Percentiles rank a stretch among this genome's conserved stretches.
Evolutionary conservation across 345 rosid species (phyloP).

Genomic region (Salix udensis): DNA sequence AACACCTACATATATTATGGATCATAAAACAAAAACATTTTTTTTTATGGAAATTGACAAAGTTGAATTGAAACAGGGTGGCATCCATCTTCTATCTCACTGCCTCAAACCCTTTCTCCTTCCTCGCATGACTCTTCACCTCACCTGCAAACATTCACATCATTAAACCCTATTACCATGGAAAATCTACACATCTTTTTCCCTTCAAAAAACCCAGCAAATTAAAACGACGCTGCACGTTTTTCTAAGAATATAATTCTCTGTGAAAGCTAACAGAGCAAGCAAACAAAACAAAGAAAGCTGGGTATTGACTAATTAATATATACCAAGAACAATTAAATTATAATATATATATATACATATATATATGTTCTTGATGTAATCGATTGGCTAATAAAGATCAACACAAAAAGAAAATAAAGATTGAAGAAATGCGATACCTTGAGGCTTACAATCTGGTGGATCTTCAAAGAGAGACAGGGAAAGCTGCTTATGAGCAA

Average conservation of each 20-base stretch:
- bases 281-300: neutral
- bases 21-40: neutral
- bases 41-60: slow-evolving; percentile 11
- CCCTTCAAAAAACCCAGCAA: neutral
- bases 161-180: neutral
- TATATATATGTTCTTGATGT: neutral
- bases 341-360: too few relatives aligned
- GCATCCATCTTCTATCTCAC: slow-evolving; percentile 32
- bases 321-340: neutral
- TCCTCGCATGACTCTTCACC: slow-evolving; percentile 47
- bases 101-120: slow-evolving; percentile 43
- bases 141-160: slow-evolving; percentile 42
- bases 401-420: neutral
- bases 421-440: slow-evolving; percentile 5
- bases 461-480: slow-evolving; percentile 84
- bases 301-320: neutral
- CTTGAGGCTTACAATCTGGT: slow-evolving; percentile 65
- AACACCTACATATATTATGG: slow-evolving; percentile 2
- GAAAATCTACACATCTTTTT: too few relatives aligned
- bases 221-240: neutral
- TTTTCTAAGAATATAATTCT: neutral
- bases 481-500: slow-evolving; percentile 80
- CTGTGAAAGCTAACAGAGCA: neutral
- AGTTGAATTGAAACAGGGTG: slow-evolving; percentile 13
- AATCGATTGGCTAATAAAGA: neutral